Evolutionary conservation across 2,329 filamentous ascomycete species (phyloP), one percentile per base, ranked within the genome.

Genomic region (Beauveria pseudobassiana): DNA sequence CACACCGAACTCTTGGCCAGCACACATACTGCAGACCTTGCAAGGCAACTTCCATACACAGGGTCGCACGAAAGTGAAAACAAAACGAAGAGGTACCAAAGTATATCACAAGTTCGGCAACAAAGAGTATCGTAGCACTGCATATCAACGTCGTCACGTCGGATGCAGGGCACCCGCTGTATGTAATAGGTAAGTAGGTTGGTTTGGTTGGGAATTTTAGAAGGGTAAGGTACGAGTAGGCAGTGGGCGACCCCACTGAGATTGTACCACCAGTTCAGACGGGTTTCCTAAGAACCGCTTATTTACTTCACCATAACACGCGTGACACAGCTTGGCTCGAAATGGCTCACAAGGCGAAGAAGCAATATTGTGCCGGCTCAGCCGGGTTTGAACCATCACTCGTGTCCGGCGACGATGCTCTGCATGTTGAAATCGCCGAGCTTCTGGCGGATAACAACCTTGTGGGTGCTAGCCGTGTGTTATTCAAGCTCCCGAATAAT

Each of bases 361-460:
- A 75, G 55, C 65, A 67, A 14, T 72, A 76, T 66, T 82, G 80
- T 69, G 73, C 78, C 52, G 79, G 78, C 60, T 78, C 73, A 53
- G 71, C 76, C 28, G 66, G 70, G 40, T 82, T 82, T 66, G 72
- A 74, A 42, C 80, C 80, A 3, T 69, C 73, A 8, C 65, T 73
- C 14, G 75, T 77, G 61, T 68, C 77, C 64, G 63, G 71, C 24
- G 76, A 82, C 68, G 51, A 67, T 16, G 69, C 71, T 5, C 73
- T 74, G 10, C 76, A 77, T 63, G 67, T 73, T 46, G 69, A 71
- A 57, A 76, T 73, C 16, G 64, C 70, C 48, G 72, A 75, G 24
- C 67, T 73, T n/a, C 72, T 82, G 48, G 63, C 69, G n/a, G 65
- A 69, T 5, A 56, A 69, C 52, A 75, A 82, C 69, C 69, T 83